Conservation (phyloP, 78 protist species). For the Dictyostelium capitatum region DNA sequence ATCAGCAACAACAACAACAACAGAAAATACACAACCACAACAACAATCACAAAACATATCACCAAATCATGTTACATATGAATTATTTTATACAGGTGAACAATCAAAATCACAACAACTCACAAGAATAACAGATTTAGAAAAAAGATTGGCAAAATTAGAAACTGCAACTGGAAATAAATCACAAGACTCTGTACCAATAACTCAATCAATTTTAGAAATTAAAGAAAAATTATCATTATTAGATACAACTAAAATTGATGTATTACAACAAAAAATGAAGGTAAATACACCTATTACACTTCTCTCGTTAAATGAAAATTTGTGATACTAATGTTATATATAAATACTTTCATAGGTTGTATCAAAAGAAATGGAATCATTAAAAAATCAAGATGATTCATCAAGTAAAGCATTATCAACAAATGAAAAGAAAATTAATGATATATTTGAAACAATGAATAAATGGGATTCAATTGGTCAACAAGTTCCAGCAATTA, state of each 20-base stretch:
- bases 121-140: constrained; percentile 53
- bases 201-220: constrained; percentile 60
- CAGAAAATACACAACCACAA: constrained; percentile 15
- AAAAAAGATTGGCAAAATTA: constrained; percentile 72
- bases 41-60: neutral
- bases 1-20: neutral
- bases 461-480: constrained; percentile 68
- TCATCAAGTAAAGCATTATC: constrained; percentile 28
- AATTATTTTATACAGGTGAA: constrained; percentile 56
- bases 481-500: constrained; percentile 73
- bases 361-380: constrained; percentile 54
- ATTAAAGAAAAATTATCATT: constrained; percentile 57
- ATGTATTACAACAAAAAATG: constrained; percentile 67
- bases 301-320: neutral
- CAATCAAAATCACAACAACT: constrained; percentile 67
- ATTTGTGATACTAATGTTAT: too few species aligned
- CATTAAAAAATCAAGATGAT: constrained; percentile 58
- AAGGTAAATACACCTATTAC: constrained; percentile 15
- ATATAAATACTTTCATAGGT: too few species aligned
- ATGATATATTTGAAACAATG: constrained; percentile 61
- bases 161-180: constrained; percentile 67
- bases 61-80: constrained; percentile 58
- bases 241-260: constrained; percentile 65
- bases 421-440: constrained; percentile 68
- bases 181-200: constrained; percentile 50